Evolutionary conservation across 768 basidiomycete genomes (phyloP), one percentile per base, ranked within the genome.

Genomic region (Hebeloma cylindrosporum): DNA sequence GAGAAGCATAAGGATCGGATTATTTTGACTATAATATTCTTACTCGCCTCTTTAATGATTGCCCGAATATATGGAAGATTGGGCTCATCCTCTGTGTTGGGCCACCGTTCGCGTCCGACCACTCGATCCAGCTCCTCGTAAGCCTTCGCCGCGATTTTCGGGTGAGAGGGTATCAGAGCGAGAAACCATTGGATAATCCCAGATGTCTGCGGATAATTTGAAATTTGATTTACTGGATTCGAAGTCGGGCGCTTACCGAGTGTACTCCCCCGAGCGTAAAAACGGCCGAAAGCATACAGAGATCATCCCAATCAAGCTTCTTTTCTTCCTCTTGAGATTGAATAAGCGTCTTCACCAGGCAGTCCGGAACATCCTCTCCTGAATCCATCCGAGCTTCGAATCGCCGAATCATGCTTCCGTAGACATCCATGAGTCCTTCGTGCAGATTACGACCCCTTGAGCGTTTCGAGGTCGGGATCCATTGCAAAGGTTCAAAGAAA

Each of bases 241-340:
- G 14, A 27, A 34, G 6, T 23, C 30, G 22, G 23, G 5, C 4
- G 17, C 32, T 7, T 28, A 71, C 72, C 22, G 73, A 66, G 44
- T 74, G 66, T n/a, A 74, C 68, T 9, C 73, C 73, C 3, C 68
- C 73, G 8, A 74, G 67, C 61, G 69, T 72, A 48, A 74, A 73
- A 3, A 65, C 70, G 3, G 68, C 57, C 14, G 67, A 63, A 11
- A 76, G 56, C 23, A 73, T 71, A 6, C 59, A 35, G 60, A 71
- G 67, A 52, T 76, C 74, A 2, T 68, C 33, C 36, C 61, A 50
- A 43, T 69, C 68, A 18, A 75, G 54, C 6, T 56, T 42, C 31
- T 73, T n/a, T n/a, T n/a, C 70, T 37, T 68, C 59, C 14, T 66
- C 57, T 43, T 55, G 59, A 21, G 51, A 43, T n/a, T 61, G 29